A percentile compares a stretch with the other conserved stretches of the same genome.
Evolutionary conservation across 2,329 filamentous ascomycete genomes (phyloP).

Genomic region (Chrysoporthe cubensis): DNA sequence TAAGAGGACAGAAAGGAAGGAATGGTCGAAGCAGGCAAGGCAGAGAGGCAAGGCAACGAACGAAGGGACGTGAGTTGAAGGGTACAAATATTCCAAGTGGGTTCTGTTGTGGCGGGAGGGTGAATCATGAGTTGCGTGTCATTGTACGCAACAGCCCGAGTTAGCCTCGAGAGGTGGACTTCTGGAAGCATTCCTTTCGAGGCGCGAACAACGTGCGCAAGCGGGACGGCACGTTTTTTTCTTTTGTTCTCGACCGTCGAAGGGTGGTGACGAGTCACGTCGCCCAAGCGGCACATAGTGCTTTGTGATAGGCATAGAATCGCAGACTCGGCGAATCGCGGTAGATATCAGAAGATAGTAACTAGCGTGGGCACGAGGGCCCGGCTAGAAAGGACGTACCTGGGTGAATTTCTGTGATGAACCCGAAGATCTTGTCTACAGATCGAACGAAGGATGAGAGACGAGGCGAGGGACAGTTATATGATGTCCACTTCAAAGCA

Average conservation of each 20-base stretch:
- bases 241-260: not conserved
- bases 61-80: not conserved
- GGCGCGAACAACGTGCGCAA: not conserved
- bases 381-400: slow-evolving; percentile 2
- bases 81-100: slow-evolving; percentile 2
- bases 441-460: slow-evolving; percentile 11
- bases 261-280: not conserved
- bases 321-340: not conserved
- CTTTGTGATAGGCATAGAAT: slow-evolving; percentile 1
- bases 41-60: slow-evolving; percentile 7
- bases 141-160: slow-evolving; percentile 2
- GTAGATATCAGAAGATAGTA: not conserved
- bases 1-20: not conserved
- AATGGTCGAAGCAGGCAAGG: not conserved
- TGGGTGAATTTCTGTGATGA: slow-evolving; percentile 5
- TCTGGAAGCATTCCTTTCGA: slow-evolving; percentile 17
- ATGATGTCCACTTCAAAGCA: slow-evolving; percentile 33
- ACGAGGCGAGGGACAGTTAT: slow-evolving; percentile 27
- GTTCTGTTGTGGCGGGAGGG: slow-evolving; percentile 18
- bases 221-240: slow-evolving; percentile 3
- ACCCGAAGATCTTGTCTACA: slow-evolving; percentile 11
- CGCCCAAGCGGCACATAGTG: not conserved
- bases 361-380: not conserved
- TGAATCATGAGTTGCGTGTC: slow-evolving; percentile 15
- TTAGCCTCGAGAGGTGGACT: not conserved